Base-by-base conservation (phyloP, 495 filamentous ascomycete species). In the Penicillium macrosclerotiorum region DNA sequence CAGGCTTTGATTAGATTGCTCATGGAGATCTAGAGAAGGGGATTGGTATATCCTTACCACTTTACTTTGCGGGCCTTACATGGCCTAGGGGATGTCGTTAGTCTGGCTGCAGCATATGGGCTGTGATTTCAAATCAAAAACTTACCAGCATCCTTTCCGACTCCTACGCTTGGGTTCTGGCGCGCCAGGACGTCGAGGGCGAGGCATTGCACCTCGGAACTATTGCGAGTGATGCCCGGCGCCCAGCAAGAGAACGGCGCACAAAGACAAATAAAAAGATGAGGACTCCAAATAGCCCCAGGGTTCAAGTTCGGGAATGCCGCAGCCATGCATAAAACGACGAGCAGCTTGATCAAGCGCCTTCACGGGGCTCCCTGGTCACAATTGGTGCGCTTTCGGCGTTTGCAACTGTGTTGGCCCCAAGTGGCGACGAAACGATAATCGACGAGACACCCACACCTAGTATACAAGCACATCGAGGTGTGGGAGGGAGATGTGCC, bases 41-140 rank as follows among this genome's bases (percentile, higher is more conserved):
- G 26, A 3, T 22, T 30, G 18, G 17, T 24, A 27, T 1, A 3
- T 24, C 53, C 55, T 55, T 71, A 79, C 77, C 89, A 93, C 72
- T 95, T 93, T 50, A 93, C 83, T 62, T 92, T 95, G 40, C 86
- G 78, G 42, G 82, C 78, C 66, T 94, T 94, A 70, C 89, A 94
- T 16, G 84, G 85, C 84, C 86, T 90, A 26, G 18, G 6, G 12
- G 13, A 16, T 9, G n/a, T n/a, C 18, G 14, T 59, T 35, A 60
- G 53, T 31, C 12, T 31, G n/a, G n/a, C n/a, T n/a, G n/a, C n/a
- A n/a, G n/a, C n/a, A 9, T 13, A 13, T 30, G 16, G 4, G 13
- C 14, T 1, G 18, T 5, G 14, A 2, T 11, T 12, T 24, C 18
- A 4, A 18, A 9, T 18, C 2, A 23, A 2, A 8, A 13, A 74